A percentile compares a stretch with the other conserved stretches of the same genome.
Evolutionary conservation across 1,284 basidiomycete species (phyloP).

Genomic region (Moniliophthora roreri): DNA sequence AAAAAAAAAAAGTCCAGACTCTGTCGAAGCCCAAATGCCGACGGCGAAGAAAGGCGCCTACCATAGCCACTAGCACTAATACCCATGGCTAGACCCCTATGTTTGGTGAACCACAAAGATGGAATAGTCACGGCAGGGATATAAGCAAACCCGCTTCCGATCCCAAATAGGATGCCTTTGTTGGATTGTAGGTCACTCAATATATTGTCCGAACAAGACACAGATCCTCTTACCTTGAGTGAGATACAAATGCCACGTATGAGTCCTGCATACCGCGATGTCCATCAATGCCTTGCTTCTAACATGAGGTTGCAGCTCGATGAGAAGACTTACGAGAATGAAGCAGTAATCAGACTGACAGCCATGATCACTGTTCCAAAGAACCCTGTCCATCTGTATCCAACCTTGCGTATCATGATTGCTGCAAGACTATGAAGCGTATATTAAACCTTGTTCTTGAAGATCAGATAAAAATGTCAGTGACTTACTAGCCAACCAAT

Average conservation of each 20-base stretch:
- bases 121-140: conserved; percentile 9
- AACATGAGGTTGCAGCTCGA: too few relatives aligned
- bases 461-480: not conserved
- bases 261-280: not conserved
- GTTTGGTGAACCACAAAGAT: conserved; percentile 10
- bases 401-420: conserved; percentile 5
- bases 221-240: conserved; percentile 8
- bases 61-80: conserved; percentile 10
- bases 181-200: not conserved
- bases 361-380: conserved; percentile 9
- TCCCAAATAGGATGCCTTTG: conserved; percentile 10
- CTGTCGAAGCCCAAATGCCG: not conserved
- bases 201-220: not conserved
- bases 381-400: conserved; percentile 6
- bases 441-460: too few relatives aligned
- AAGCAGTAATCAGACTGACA: conserved; percentile 8
- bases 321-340: conserved; percentile 7
- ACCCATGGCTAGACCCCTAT: conserved; percentile 11
- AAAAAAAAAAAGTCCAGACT: not conserved
- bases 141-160: conserved; percentile 12
- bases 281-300: not conserved
- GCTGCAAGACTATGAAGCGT: conserved; percentile 8
- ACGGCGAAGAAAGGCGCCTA: too few relatives aligned
- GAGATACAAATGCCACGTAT: conserved; percentile 12
- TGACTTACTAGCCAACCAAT: conserved; percentile 9